Evolutionary conservation across 805 yeast genomes (phyloP).

Genomic region (Wickerhamiella occidentalis): DNA sequence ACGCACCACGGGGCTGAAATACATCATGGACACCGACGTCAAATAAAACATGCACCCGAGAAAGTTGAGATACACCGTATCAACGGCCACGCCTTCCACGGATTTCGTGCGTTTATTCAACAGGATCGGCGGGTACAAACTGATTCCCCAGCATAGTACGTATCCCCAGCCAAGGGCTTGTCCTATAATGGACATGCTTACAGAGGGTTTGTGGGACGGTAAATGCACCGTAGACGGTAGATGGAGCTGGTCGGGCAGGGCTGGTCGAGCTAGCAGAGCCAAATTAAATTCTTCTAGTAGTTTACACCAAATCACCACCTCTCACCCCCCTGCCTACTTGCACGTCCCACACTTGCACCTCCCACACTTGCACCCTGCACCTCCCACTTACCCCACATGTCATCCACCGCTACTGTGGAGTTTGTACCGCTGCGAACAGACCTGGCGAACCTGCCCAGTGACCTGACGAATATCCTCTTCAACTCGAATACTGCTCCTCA

Average conservation of each 20-base stretch:
- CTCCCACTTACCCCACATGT: conserved; percentile 8
- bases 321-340: too few species aligned
- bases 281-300: too few species aligned
- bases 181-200: conserved; percentile 10
- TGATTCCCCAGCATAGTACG: conserved; percentile 28
- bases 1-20: conserved; percentile 26
- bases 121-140: conserved; percentile 30
- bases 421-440: conserved; percentile 35
- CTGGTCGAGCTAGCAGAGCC: too few species aligned
- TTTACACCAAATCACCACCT: too few species aligned
- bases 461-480: conserved; percentile 35
- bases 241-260: too few species aligned
- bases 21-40: conserved; percentile 25
- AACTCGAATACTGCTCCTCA: conserved; percentile 44
- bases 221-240: background rate
- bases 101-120: conserved; percentile 25
- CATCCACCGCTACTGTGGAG: conserved; percentile 26
- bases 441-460: conserved; percentile 44
- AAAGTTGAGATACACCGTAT: conserved; percentile 28
- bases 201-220: background rate
- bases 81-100: conserved; percentile 31
- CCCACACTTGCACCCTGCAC: too few species aligned
- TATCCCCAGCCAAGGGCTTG: conserved; percentile 23
- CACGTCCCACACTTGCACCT: too few species aligned
- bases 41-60: conserved; percentile 29